These are phyloP conservation scores for Pistacia atlantica DNA, from an alignment of 345 rosid species.

Conservation along the genomic window DNA sequence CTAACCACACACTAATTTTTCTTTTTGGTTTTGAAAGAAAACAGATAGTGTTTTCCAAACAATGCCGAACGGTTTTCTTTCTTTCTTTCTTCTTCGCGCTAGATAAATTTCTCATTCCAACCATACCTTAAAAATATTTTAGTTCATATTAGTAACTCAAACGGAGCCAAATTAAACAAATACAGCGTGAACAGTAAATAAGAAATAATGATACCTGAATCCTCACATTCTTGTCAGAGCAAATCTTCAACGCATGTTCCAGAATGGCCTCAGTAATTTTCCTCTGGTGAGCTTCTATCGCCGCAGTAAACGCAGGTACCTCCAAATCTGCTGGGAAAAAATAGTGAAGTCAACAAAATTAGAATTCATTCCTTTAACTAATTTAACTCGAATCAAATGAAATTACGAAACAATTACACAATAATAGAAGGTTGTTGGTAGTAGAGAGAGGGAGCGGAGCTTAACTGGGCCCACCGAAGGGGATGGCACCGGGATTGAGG, in stretches of 20 bases:
- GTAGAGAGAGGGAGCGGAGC: conserved; percentile 8
- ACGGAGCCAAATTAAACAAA: too few species aligned
- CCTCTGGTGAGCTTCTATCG: conserved; percentile 85
- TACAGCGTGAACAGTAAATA: neutral
- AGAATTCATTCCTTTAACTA: neutral
- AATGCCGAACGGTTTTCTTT: neutral
- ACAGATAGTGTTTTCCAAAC: neutral
- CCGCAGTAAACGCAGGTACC: conserved; percentile 87
- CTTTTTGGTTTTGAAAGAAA: neutral
- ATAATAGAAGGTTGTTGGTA: neutral
- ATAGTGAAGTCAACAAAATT: conserved; percentile 5
- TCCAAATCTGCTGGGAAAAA: conserved; percentile 53
- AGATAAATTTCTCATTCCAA: neutral
- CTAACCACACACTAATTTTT: neutral
- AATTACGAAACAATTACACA: neutral
- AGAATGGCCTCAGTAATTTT: conserved; percentile 65
- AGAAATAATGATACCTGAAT: neutral
- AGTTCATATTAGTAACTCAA: neutral
- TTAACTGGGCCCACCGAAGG: conserved; percentile 93
- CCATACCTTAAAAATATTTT: neutral
- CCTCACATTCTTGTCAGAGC: conserved; percentile 52
- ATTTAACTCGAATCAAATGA: neutral
- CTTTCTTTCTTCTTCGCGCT: too few species aligned
- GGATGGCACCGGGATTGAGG: conserved; percentile 79
- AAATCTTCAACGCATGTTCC: conserved; percentile 62